Evolutionary conservation across 1,284 basidiomycete genomes (phyloP).

Genomic region (Sporisorium iseilematis-ciliati): DNA sequence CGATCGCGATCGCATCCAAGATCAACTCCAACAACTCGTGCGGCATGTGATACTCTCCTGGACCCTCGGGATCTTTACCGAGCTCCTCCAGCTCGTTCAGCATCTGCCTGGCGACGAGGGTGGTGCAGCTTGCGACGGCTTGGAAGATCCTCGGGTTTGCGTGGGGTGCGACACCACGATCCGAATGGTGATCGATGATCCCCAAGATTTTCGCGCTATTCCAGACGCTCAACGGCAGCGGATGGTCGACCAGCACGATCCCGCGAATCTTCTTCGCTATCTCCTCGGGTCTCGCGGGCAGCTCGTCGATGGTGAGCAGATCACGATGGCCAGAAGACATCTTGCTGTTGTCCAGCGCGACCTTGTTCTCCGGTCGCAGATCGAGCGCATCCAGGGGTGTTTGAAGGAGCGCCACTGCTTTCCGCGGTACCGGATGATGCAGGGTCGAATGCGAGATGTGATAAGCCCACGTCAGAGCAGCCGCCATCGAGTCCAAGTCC

Average conservation of each 20-base stretch:
- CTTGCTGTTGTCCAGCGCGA: constrained; percentile 64
- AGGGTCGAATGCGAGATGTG: constrained; percentile 59
- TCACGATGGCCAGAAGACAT: constrained; percentile 69
- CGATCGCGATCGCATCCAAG: constrained; percentile 63
- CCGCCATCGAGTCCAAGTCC: constrained; percentile 68
- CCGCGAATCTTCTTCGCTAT: constrained; percentile 62
- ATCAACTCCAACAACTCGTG: constrained; percentile 63
- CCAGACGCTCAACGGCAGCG: constrained; percentile 66
- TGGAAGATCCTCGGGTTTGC: constrained; percentile 66
- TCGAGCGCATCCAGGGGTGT: constrained; percentile 67
- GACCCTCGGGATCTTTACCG: constrained; percentile 24
- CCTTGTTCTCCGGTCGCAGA: constrained; percentile 69
- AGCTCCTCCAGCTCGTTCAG: constrained; percentile 62
- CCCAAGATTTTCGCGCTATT: constrained; percentile 52
- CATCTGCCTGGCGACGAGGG: constrained; percentile 65
- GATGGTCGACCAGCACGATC: constrained; percentile 70
- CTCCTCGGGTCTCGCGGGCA: constrained; percentile 66
- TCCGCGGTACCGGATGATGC: constrained; percentile 34
- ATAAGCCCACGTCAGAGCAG: constrained; percentile 63
- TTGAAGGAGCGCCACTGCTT: constrained; percentile 62
- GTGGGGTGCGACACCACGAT: constrained; percentile 60
- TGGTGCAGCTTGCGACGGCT: constrained; percentile 63
- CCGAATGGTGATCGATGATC: constrained; percentile 70
- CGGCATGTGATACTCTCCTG: constrained; percentile 61
- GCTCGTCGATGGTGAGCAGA: constrained; percentile 70